These are phyloP conservation scores for Spergularia azorica DNA, from an alignment of 179 eudicot species.

Conservation along the genomic window DNA sequence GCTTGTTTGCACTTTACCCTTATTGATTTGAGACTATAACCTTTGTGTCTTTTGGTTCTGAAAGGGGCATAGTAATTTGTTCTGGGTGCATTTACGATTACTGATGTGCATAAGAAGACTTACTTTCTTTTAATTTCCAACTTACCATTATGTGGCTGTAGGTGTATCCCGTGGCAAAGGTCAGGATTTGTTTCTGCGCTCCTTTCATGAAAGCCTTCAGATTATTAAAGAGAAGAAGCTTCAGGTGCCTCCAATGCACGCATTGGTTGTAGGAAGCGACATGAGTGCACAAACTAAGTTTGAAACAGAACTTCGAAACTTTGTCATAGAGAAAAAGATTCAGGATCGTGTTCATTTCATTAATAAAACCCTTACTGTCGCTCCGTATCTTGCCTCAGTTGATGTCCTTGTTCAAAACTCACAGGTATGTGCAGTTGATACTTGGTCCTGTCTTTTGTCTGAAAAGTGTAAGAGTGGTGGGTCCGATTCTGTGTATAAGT, in stretches of 20 bases:
- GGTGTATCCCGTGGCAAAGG: slow-evolving; percentile 99
- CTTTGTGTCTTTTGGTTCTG: not conserved
- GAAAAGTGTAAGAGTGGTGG: too few species aligned
- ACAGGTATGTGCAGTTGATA: slow-evolving; percentile 48
- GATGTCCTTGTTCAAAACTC: slow-evolving; percentile 96
- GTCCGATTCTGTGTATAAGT: too few species aligned
- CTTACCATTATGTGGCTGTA: slow-evolving; percentile 12
- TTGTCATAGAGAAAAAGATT: slow-evolving; percentile 67
- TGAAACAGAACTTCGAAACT: slow-evolving; percentile 76
- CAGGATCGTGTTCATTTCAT: slow-evolving; percentile 82
- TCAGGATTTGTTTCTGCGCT: slow-evolving; percentile 82
- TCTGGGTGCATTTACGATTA: not conserved
- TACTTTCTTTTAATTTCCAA: not conserved
- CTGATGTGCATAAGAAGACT: not conserved
- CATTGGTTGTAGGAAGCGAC: slow-evolving; percentile 89
- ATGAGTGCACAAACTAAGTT: slow-evolving; percentile 82
- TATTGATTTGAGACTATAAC: not conserved
- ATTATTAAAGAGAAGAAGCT: slow-evolving; percentile 69
- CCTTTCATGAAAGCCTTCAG: slow-evolving; percentile 84
- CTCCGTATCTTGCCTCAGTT: slow-evolving; percentile 87
- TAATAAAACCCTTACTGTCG: slow-evolving; percentile 83
- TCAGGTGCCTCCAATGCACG: slow-evolving; percentile 86
- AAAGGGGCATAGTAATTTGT: not conserved
- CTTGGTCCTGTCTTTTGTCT: too few species aligned
- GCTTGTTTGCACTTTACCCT: not conserved